Conservation (phyloP, 2,329 filamentous ascomycete species). For the Penicillium sp. region DNA sequence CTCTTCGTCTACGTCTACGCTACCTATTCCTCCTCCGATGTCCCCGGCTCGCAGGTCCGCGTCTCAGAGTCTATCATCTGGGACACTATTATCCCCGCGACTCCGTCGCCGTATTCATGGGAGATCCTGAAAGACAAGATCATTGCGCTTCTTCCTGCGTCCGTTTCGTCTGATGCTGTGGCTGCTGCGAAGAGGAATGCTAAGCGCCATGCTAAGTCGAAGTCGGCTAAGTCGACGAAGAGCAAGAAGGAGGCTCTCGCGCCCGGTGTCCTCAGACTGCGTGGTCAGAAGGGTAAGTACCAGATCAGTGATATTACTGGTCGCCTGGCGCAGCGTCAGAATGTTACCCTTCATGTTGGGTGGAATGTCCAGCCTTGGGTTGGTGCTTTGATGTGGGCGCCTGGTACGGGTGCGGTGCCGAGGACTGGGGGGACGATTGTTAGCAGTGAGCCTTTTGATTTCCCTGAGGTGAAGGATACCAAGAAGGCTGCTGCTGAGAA, state of each 20-base stretch:
- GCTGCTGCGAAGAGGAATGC: conserved; percentile 16
- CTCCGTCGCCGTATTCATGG: conserved; percentile 42
- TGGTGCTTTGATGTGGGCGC: conserved; percentile 79
- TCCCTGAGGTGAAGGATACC: conserved; percentile 55
- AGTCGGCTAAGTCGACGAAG: conserved; percentile 12
- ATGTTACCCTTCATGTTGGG: conserved; percentile 76
- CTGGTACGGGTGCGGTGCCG: conserved; percentile 46
- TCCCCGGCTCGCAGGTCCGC: conserved; percentile 19
- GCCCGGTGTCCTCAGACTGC: conserved; percentile 68
- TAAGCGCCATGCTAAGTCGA: conserved; percentile 23
- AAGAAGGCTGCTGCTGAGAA: conserved; percentile 12
- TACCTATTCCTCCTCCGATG: conserved; percentile 52
- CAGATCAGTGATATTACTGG: conserved; percentile 89
- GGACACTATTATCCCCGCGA: conserved; percentile 86
- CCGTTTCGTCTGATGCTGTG: conserved; percentile 1
- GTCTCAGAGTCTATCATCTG: conserved; percentile 76
- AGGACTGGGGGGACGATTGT: conserved; percentile 53
- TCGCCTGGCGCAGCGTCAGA: conserved; percentile 67
- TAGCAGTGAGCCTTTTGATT: conserved; percentile 50
- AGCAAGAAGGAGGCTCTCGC: conserved; percentile 12
- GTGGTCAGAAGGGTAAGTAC: conserved; percentile 91
- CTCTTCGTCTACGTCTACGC: conserved; percentile 95
- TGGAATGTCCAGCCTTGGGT: conserved; percentile 99
- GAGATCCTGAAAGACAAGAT: conserved; percentile 32
- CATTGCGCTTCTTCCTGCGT: conserved; percentile 27